Evolutionary conservation across 1,139 yeast species (phyloP).

Genomic region (Taphrina flavorubra): DNA sequence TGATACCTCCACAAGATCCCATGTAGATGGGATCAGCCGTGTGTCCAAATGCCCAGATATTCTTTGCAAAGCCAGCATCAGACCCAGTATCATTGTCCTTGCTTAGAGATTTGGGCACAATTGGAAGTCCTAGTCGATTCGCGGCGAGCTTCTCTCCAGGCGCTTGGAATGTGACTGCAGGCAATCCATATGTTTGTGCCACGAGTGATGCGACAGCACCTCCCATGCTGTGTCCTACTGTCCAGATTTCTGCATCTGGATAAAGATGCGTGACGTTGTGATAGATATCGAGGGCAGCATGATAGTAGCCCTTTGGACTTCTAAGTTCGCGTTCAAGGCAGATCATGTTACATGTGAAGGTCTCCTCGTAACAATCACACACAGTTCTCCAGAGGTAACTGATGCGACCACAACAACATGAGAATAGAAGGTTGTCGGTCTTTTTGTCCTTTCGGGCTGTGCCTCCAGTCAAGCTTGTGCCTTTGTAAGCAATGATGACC

Average conservation of each 20-base stretch:
- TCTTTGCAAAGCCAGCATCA: constrained; percentile 65
- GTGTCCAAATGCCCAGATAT: constrained; percentile 91
- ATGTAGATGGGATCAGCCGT: constrained; percentile 96
- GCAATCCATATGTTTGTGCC: constrained; percentile 85
- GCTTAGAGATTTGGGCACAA: constrained; percentile 11
- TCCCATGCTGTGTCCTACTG: constrained; percentile 94
- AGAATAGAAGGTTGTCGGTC: constrained; percentile 85
- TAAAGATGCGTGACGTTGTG: constrained; percentile 70
- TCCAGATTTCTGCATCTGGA: constrained; percentile 78
- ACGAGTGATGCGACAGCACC: constrained; percentile 82
- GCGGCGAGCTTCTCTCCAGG: constrained; percentile 92
- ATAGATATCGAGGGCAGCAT: constrained; percentile 78
- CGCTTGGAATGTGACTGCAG: constrained; percentile 88
- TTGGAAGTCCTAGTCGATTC: constrained; percentile 82
- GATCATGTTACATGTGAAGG: constrained; percentile 86
- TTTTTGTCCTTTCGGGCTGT: constrained; percentile 80
- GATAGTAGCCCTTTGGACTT: constrained; percentile 79
- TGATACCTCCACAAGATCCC: constrained; percentile 97
- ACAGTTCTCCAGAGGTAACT: constrained; percentile 91
- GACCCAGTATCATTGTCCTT: constrained; percentile 54
- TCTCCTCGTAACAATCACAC: constrained; percentile 86
- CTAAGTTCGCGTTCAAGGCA: constrained; percentile 81
- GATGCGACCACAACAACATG: constrained; percentile 95
- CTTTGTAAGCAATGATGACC: constrained; percentile 83
- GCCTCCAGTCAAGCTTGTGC: constrained; percentile 77